These are phyloP conservation scores for Mycena indigotica DNA, from an alignment of 768 basidiomycete species.

Conservation along the genomic window DNA sequence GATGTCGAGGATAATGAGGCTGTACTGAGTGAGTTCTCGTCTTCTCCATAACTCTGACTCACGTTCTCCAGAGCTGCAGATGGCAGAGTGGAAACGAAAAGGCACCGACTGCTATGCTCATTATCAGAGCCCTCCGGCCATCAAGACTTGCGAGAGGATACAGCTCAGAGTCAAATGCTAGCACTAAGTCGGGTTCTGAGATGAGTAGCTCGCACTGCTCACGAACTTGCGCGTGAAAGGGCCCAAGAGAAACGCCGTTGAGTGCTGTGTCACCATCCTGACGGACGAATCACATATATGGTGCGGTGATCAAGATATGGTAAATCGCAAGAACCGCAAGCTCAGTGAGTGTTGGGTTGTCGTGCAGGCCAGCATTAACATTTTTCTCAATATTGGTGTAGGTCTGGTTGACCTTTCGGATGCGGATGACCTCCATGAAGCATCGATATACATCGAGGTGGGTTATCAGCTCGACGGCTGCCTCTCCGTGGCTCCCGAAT, in stretches of 20 bases:
- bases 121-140: too few relatives aligned
- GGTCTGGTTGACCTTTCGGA: not conserved
- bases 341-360: slow-evolving; percentile 21
- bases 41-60: too few relatives aligned
- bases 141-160: too few relatives aligned
- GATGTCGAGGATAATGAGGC: too few relatives aligned
- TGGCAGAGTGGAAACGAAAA: too few relatives aligned
- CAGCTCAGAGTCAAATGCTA: too few relatives aligned
- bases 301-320: slow-evolving; percentile 16
- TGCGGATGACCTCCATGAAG: not conserved
- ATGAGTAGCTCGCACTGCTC: not conserved
- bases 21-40: too few relatives aligned
- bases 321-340: slow-evolving; percentile 22
- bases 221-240: slow-evolving; percentile 15
- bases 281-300: slow-evolving; percentile 21
- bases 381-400: slow-evolving; percentile 21
- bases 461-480: not conserved
- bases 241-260: slow-evolving; percentile 21
- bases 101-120: too few relatives aligned
- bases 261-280: not conserved
- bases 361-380: slow-evolving; percentile 13
- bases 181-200: too few relatives aligned
- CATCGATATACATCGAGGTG: not conserved
- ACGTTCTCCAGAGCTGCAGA: too few relatives aligned
- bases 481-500: not conserved